phyloP scores from a whole-genome alignment of 495 filamentous ascomycete genomes.

The Oleoguttula mirabilis region DNA sequence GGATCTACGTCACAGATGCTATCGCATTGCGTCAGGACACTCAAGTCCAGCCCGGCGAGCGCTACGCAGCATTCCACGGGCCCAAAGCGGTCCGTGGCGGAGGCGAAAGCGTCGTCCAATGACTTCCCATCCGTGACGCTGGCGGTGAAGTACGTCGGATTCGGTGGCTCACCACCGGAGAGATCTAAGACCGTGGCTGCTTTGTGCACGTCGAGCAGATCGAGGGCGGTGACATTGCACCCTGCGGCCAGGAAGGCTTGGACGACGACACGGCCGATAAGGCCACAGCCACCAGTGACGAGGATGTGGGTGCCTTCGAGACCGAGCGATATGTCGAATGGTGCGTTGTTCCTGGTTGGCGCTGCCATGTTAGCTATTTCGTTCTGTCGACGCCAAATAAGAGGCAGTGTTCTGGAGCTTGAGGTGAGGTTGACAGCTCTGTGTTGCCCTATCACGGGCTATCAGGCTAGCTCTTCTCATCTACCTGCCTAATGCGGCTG shows the following conservation, averaged over 20 bases:
- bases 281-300: constrained; percentile 41
- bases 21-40: constrained; percentile 27
- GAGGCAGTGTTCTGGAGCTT: too few species aligned
- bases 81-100: constrained; percentile 23
- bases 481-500: too few species aligned
- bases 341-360: neutral
- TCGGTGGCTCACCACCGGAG: neutral
- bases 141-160: constrained; percentile 11
- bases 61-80: constrained; percentile 32
- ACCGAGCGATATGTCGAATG: constrained; percentile 21
- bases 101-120: constrained; percentile 25
- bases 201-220: constrained; percentile 25
- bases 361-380: too few species aligned
- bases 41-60: constrained; percentile 32
- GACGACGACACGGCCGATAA: constrained; percentile 26
- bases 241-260: constrained; percentile 32
- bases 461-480: too few species aligned
- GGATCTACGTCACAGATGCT: constrained; percentile 30
- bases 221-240: constrained; percentile 29
- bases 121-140: constrained; percentile 30
- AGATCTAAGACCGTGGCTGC: neutral
- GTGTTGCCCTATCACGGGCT: too few species aligned
- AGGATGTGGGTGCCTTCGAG: constrained; percentile 35
- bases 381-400: too few species aligned
- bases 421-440: too few species aligned